These are phyloP conservation scores for Tuber magnatum DNA, from an alignment of 495 filamentous ascomycete genomes.

Conservation along the genomic window DNA sequence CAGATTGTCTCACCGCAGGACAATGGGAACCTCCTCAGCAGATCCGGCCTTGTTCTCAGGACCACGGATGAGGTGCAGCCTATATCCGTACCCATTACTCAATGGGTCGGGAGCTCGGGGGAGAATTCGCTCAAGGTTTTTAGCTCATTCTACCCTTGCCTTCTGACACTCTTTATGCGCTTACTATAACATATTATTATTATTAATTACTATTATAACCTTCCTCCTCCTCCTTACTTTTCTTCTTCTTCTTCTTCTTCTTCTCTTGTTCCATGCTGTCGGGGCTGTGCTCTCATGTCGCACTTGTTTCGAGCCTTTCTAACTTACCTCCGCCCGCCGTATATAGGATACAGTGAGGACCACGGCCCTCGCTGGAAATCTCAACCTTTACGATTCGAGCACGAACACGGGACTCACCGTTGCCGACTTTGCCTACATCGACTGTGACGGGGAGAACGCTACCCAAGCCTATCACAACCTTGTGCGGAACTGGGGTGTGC, in stretches of 20 bases:
- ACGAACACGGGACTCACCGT: constrained; percentile 12
- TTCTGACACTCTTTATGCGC: background rate
- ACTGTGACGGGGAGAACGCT: constrained; percentile 22
- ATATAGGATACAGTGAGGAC: background rate
- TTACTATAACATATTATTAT: background rate
- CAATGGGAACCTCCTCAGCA: background rate
- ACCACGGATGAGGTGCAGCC: background rate
- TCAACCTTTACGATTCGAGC: constrained; percentile 25
- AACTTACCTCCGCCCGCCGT: background rate
- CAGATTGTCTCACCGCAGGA: background rate
- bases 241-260: background rate
- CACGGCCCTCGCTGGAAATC: constrained; percentile 11
- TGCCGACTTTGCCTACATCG: constrained; percentile 26
- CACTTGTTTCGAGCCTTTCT: background rate
- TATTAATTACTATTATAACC: background rate
- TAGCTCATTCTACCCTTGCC: background rate
- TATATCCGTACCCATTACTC: background rate
- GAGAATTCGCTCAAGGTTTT: constrained; percentile 1
- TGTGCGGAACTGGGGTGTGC: background rate
- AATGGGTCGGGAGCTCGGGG: background rate
- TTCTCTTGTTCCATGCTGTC: background rate
- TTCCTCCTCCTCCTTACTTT: no score
- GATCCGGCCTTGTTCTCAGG: background rate
- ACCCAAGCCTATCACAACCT: constrained; percentile 6
- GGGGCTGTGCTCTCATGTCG: background rate